Conservation (phyloP, 2,329 filamentous ascomycete genomes). For the Helotiales sp. region DNA sequence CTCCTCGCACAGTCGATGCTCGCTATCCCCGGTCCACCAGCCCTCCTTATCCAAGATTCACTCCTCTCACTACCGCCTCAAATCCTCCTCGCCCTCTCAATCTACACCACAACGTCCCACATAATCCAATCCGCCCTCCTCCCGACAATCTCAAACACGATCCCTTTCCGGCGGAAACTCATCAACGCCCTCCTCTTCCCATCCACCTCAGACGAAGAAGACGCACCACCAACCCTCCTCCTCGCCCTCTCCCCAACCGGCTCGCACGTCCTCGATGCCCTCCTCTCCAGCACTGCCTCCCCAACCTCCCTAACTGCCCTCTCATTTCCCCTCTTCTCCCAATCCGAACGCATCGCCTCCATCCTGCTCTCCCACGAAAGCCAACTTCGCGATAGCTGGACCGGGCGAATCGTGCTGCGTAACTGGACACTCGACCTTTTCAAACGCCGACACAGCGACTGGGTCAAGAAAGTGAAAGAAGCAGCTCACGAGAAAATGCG, state of each 20-base stretch:
- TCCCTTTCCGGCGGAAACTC: slow-evolving; percentile 67
- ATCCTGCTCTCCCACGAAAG: slow-evolving; percentile 64
- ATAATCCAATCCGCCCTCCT: slow-evolving; percentile 68
- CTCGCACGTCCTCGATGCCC: slow-evolving; percentile 69
- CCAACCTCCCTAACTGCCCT: slow-evolving; percentile 9
- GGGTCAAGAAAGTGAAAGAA: slow-evolving; percentile 63
- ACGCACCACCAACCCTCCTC: slow-evolving; percentile 27
- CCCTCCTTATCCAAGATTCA: slow-evolving; percentile 74
- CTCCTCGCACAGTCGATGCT: slow-evolving; percentile 83
- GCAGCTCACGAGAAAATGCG: slow-evolving; percentile 5
- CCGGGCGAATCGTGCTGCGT: slow-evolving; percentile 71
- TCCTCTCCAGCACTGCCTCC: slow-evolving; percentile 53
- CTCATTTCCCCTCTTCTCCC: slow-evolving; percentile 57
- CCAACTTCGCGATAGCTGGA: slow-evolving; percentile 65
- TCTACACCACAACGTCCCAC: slow-evolving; percentile 56
- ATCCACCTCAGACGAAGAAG: slow-evolving; percentile 10
- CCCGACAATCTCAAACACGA: slow-evolving; percentile 57
- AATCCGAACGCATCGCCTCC: slow-evolving; percentile 69
- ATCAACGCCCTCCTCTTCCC: slow-evolving; percentile 59
- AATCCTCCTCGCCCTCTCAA: slow-evolving; percentile 66
- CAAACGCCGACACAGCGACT: slow-evolving; percentile 65
- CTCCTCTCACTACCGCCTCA: slow-evolving; percentile 63
- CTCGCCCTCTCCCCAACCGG: slow-evolving; percentile 62
- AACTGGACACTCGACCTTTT: slow-evolving; percentile 79
- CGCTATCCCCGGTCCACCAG: slow-evolving; percentile 69